phyloP scores from a whole-genome alignment of 2,329 filamentous ascomycete species.

The Aureobasidium sp. region DNA sequence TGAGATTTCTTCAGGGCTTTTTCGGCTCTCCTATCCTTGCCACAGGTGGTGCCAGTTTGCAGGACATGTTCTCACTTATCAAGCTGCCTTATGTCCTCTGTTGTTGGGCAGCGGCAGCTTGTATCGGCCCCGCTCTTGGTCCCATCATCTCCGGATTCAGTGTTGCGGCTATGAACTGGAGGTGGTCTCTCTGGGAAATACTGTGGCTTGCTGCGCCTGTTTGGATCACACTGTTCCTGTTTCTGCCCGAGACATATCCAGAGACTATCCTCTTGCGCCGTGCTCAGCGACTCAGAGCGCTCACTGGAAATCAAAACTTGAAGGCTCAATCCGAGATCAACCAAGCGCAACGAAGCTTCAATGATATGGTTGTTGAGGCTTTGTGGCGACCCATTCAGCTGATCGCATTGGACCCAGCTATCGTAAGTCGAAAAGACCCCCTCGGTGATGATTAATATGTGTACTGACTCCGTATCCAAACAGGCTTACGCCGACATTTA shows the following conservation, averaged over 20 bases:
- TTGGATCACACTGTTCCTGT: slow-evolving; percentile 63
- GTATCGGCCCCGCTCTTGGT: slow-evolving; percentile 60
- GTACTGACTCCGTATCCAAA: slow-evolving; percentile 28
- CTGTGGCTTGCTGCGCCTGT: slow-evolving; percentile 67
- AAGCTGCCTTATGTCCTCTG: slow-evolving; percentile 66
- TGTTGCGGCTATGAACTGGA: slow-evolving; percentile 63
- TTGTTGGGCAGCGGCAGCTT: slow-evolving; percentile 63
- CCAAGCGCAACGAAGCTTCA: slow-evolving; percentile 54
- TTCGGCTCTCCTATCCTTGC: slow-evolving; percentile 73
- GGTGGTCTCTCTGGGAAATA: slow-evolving; percentile 72
- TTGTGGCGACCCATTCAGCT: slow-evolving; percentile 69
- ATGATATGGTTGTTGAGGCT: slow-evolving; percentile 56
- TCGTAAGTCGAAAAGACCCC: slow-evolving; percentile 41
- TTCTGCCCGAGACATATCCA: slow-evolving; percentile 70
- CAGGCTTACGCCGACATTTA: slow-evolving; percentile 47
- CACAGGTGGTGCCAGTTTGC: slow-evolving; percentile 60
- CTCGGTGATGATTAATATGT: too few species aligned
- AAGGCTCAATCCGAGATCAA: slow-evolving; percentile 70
- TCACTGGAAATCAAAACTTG: slow-evolving; percentile 60
- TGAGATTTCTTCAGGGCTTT: slow-evolving; percentile 71
- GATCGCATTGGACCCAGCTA: slow-evolving; percentile 61
- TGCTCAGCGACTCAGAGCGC: slow-evolving; percentile 63
- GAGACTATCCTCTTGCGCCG: slow-evolving; percentile 66
- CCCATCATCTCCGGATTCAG: slow-evolving; percentile 68
- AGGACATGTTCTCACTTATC: slow-evolving; percentile 63